A percentile compares a stretch with the other conserved stretches of the same genome.
Evolutionary conservation across 2,329 filamentous ascomycete species (phyloP).

Genomic region (Didymosphaeria variabile): DNA sequence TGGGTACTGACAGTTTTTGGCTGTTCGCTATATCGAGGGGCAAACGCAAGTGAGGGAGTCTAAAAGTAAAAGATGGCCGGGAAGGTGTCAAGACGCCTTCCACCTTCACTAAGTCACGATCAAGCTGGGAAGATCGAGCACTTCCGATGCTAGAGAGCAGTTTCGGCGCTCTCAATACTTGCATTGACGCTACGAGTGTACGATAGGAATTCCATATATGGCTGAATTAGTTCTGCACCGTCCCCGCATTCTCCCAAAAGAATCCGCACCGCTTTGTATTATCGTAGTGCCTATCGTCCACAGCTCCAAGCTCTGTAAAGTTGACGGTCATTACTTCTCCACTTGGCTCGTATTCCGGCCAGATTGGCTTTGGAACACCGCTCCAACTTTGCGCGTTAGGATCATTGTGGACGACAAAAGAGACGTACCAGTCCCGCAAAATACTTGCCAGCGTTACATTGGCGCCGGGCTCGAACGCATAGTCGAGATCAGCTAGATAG

Average conservation of each 20-base stretch:
- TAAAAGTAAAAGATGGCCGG: neutral
- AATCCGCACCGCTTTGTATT: slow-evolving; percentile 18
- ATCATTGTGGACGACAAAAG: slow-evolving; percentile 45
- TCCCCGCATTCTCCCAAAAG: slow-evolving; percentile 16
- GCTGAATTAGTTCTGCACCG: slow-evolving; percentile 17
- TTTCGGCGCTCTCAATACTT: neutral
- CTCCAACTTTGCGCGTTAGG: slow-evolving; percentile 42
- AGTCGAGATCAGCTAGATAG: slow-evolving; percentile 31
- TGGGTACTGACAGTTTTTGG: neutral
- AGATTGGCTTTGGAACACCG: slow-evolving; percentile 32
- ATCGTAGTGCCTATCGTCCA: slow-evolving; percentile 21
- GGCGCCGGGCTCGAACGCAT: slow-evolving; percentile 22
- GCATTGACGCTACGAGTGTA: neutral
- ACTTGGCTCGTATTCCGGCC: slow-evolving; percentile 37
- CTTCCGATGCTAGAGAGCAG: neutral
- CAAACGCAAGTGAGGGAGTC: neutral
- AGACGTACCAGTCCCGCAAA: slow-evolving; percentile 46
- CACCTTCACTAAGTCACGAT: neutral
- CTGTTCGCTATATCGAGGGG: neutral
- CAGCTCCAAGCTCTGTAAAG: slow-evolving; percentile 19
- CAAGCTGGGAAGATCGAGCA: neutral
- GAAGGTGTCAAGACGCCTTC: neutral
- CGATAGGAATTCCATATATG: no score
- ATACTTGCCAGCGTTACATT: slow-evolving; percentile 46
- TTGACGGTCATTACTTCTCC: slow-evolving; percentile 21